Base-by-base conservation (phyloP, 164 flowering plant genomes). In the Magnolia kwangsiensis region DNA sequence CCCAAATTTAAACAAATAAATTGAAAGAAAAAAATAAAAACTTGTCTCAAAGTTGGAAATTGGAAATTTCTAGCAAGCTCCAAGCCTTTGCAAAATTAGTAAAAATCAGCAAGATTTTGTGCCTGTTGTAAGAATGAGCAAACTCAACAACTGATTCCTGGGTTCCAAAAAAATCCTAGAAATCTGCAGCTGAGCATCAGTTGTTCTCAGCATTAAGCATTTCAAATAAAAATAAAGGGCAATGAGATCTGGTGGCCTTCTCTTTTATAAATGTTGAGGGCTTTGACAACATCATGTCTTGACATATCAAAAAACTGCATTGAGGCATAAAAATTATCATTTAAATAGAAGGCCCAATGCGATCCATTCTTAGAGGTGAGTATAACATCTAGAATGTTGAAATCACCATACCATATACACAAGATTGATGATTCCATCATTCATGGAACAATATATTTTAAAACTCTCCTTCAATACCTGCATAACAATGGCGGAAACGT, bases 391-490 rank as follows among this genome's bases (percentile, higher is more conserved):
- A 31, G 37, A 2, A 72, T 27, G n/a, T n/a, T n/a, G n/a, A n/a
- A n/a, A n/a, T n/a, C n/a, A n/a, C n/a, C n/a, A n/a, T n/a, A n/a
- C n/a, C n/a, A n/a, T n/a, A n/a, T n/a, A n/a, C n/a, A n/a, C n/a
- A 67, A 96, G 93, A 84, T 94, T 96, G 79, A 96, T 96, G 29
- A 96, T 96, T 75, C 99, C 99, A 74, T 96, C 99, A 83, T 96
- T 96, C 79, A 96, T 88, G 45, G 98, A 94, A 81, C 98, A 96
- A 67, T 96, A 96, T 74, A 96, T 88, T 85, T 94, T 96, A 76
- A 96, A 96, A 84, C 99, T 96, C 84, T 96, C 99, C 81, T 96
- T 96, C 83, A 96, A 77, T 16, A 96, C 93, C 99, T 94, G 71
- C 75, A 87, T 11, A 49, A 63, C 70, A 71, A 82, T 74, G 29